phyloP scores from a whole-genome alignment of 1,284 basidiomycete genomes.

The Austroboletus rostrupii region DNA sequence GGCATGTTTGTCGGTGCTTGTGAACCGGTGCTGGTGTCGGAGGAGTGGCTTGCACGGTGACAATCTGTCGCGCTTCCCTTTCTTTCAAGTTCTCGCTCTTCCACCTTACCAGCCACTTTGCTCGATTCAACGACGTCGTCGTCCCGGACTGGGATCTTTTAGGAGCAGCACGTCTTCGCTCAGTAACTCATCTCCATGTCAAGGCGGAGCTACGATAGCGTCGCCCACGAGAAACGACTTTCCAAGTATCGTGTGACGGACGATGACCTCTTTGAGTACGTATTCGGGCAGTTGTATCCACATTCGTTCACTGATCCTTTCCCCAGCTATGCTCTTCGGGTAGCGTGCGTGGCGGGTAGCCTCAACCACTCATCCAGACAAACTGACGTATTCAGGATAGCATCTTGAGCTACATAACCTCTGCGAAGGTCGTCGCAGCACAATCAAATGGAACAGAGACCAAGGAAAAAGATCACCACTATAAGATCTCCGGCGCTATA shows the following conservation, averaged over 20 bases:
- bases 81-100: not conserved
- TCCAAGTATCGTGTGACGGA: slow-evolving; percentile 75
- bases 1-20: not conserved
- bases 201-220: slow-evolving; percentile 65
- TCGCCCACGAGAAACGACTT: slow-evolving; percentile 61
- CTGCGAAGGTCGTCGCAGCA: slow-evolving; percentile 51
- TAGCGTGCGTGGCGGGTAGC: slow-evolving; percentile 54
- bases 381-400: slow-evolving; percentile 35
- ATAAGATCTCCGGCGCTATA: slow-evolving; percentile 59
- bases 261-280: slow-evolving; percentile 78
- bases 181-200: slow-evolving; percentile 41
- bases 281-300: slow-evolving; percentile 5
- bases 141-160: slow-evolving; percentile 4
- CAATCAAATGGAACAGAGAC: slow-evolving; percentile 38
- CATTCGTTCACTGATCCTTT: slow-evolving; percentile 15
- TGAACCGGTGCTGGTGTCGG: not conserved
- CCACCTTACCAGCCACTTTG: not conserved
- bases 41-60: not conserved
- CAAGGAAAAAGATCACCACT: slow-evolving; percentile 59
- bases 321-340: slow-evolving; percentile 68
- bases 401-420: slow-evolving; percentile 64
- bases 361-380: slow-evolving; percentile 7
- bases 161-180: slow-evolving; percentile 3
- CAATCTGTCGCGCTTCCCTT: not conserved
- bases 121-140: not conserved